A percentile compares a stretch with the other conserved stretches of the same genome.
Conservation (phyloP, 352 stramenopile genomes). For the Phytophthora aleatoria region DNA sequence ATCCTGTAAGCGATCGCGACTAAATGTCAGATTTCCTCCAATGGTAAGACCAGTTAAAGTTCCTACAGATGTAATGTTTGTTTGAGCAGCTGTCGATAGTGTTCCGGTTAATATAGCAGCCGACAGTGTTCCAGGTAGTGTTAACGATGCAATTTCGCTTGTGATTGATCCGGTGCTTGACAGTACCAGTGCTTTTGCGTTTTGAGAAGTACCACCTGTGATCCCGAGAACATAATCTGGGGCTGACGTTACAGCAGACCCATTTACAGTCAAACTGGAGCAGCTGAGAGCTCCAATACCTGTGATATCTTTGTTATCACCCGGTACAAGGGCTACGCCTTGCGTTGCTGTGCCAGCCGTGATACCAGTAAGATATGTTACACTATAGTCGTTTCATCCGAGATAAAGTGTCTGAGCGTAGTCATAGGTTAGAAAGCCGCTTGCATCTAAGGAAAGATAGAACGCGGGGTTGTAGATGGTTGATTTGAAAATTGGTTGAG, state of each 20-base stretch:
- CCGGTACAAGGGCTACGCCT: not conserved
- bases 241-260: not conserved
- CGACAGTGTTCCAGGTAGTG: too few relatives aligned
- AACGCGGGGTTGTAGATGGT: not conserved
- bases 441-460: not conserved
- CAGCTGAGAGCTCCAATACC: not conserved
- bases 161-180: not conserved
- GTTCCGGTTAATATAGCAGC: too few relatives aligned
- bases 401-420: not conserved
- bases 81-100: too few relatives aligned
- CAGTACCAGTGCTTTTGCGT: not conserved
- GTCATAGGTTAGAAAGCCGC: not conserved
- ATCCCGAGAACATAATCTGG: not conserved
- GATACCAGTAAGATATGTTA: not conserved
- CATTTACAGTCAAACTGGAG: not conserved
- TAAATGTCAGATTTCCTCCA: too few relatives aligned
- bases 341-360: not conserved
- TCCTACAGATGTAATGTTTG: too few relatives aligned
- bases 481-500: not conserved
- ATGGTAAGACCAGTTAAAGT: too few relatives aligned
- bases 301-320: too few relatives aligned
- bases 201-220: not conserved
- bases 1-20: too few relatives aligned
- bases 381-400: not conserved
- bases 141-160: not conserved